Conservation (phyloP, 108 stramenopile species). For the Mediolabrus comicus region DNA sequence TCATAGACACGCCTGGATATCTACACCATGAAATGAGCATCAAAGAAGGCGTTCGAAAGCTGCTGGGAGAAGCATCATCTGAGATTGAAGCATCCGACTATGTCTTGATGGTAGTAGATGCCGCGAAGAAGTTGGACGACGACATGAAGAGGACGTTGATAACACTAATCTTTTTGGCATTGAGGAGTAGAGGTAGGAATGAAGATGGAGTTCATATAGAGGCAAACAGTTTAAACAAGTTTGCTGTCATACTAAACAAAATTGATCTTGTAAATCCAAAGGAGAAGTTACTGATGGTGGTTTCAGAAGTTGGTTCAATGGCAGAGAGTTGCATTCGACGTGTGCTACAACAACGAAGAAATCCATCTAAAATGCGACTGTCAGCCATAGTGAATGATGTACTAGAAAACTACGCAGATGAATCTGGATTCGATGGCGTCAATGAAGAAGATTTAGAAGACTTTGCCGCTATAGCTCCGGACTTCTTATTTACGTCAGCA, state of each 20-base stretch:
- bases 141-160: constrained; percentile 64
- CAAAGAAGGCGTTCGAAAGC: constrained; percentile 66
- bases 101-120: constrained; percentile 85
- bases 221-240: constrained; percentile 44
- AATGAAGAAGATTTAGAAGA: constrained; percentile 37
- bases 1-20: constrained; percentile 93
- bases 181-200: constrained; percentile 56
- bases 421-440: constrained; percentile 36
- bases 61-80: constrained; percentile 54
- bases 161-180: constrained; percentile 63
- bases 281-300: constrained; percentile 62
- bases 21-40: constrained; percentile 56
- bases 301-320: constrained; percentile 72
- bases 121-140: constrained; percentile 63
- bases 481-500: constrained; percentile 70
- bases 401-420: constrained; percentile 19
- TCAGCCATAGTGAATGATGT: constrained; percentile 34
- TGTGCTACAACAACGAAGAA: constrained; percentile 30
- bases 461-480: constrained; percentile 52
- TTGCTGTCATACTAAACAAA: constrained; percentile 91
- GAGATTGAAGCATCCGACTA: constrained; percentile 79
- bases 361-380: constrained; percentile 21
- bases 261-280: constrained; percentile 92
- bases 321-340: constrained; percentile 60
- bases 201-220: constrained; percentile 34